Evolutionary conservation across 2,329 filamentous ascomycete species (phyloP).

Genomic region (Fusarium gaditjirri): DNA sequence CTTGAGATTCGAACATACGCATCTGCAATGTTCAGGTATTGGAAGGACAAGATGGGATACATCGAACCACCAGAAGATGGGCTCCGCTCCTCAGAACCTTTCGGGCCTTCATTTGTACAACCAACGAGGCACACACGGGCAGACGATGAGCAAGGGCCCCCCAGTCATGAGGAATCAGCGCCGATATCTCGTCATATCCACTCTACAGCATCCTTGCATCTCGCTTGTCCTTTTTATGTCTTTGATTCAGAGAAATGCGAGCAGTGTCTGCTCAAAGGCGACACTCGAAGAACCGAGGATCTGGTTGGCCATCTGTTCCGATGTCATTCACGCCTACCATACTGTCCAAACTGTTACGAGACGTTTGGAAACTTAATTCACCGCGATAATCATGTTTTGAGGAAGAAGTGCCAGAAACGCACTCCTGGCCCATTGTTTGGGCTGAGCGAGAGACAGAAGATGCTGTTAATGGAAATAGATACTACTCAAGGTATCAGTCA

Average conservation of each 20-base stretch:
- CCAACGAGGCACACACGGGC: background rate
- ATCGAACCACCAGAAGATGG: background rate
- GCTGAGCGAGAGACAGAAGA: background rate
- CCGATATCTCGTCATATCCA: background rate
- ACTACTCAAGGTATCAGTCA: background rate
- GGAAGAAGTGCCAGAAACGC: background rate
- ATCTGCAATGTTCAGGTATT: background rate
- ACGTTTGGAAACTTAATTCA: background rate
- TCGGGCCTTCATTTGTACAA: background rate
- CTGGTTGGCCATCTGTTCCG: background rate
- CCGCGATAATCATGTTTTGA: background rate
- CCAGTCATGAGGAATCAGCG: background rate
- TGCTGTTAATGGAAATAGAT: background rate
- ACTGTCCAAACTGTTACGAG: background rate
- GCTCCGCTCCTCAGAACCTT: background rate
- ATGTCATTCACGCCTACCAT: background rate
- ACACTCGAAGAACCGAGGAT: background rate
- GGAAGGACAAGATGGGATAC: background rate
- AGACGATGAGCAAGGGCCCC: background rate
- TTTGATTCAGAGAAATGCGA: background rate
- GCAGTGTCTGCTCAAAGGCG: background rate
- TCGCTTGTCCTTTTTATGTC: constrained; percentile 1
- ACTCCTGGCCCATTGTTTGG: background rate
- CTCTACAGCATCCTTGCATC: background rate
- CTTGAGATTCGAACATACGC: no score